Evolutionary conservation across 106 monocot species (phyloP), one percentile per base, ranked within the genome.

Genomic region (Acorus calamus): DNA sequence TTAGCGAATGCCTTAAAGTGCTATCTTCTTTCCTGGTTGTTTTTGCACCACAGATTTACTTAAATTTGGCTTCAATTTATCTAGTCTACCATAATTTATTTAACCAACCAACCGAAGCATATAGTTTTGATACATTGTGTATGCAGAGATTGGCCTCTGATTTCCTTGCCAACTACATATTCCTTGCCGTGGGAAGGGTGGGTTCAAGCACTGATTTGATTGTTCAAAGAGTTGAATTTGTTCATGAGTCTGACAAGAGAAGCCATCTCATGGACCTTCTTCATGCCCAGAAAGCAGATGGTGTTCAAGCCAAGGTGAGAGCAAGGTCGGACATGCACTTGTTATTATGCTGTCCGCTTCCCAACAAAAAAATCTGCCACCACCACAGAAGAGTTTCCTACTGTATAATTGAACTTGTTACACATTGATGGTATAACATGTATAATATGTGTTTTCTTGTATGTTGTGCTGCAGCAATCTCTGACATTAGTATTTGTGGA

Each of bases 171-270:
- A 65, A 61, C 28, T 84, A 79, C 56, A 84, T 84, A 46, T 79
- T 79, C 64, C 76, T 84, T 44, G 65, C 83, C 66, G 83, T 84
- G 55, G 83, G 83, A 73, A 84, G 83, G 50, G 83, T 84, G 49
- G 83, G 83, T 0, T 84, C 83, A 49, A 84, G 83, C 65, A 84
- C 83, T 46, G 83, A 84, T 65, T 70, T 84, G 64, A 84, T 84
- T 67, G 72, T 70, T 2, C 83, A 84, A 59, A 79, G 79, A 67
- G 79, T 84, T 44, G 83, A 84, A 70, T 84, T 73, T 73, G 83
- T 84, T n/a, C 76, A 62, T 46, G 79, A 84, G 14, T 59, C 73
- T 50, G 79, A 79, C 14, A 84, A 84, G 57, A 72, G 83, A 62
- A 84, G 79, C 64, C 76, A 79, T 64, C 75, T 84, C 6, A 76